phyloP scores from a whole-genome alignment of 306 rosid genomes.

The Oemleria cerasiformis region DNA sequence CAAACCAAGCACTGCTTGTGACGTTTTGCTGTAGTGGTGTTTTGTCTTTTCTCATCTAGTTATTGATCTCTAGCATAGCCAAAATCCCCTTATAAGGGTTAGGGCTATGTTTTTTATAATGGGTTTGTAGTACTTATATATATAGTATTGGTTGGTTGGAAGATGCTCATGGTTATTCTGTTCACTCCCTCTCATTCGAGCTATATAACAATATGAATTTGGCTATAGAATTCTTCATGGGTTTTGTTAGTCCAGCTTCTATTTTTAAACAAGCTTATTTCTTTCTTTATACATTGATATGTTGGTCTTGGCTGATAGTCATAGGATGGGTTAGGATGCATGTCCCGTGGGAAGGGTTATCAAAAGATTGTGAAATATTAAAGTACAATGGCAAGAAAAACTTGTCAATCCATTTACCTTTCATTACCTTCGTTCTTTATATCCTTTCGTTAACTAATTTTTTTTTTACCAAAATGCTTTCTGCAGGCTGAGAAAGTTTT shows the following conservation, averaged over 20 bases:
- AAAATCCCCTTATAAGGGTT: not conserved
- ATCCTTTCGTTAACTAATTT: not conserved
- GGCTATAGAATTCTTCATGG: not conserved
- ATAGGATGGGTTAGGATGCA: not conserved
- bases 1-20: not conserved
- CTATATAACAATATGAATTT: not conserved
- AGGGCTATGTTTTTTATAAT: not conserved
- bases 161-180: not conserved
- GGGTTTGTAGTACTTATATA: not conserved
- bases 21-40: not conserved
- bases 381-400: not conserved
- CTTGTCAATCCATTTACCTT: not conserved
- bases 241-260: not conserved
- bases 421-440: not conserved
- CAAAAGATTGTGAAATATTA: not conserved
- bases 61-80: not conserved
- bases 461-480: conserved; percentile 10
- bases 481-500: conserved; percentile 93
- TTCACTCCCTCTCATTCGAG: not conserved
- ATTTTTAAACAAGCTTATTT: not conserved
- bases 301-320: conserved; percentile 1
- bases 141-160: not conserved
- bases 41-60: not conserved
- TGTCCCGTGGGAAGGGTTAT: not conserved
- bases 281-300: not conserved